Conservation (phyloP, 805 yeast genomes). For the Metschnikowia proteae region DNA sequence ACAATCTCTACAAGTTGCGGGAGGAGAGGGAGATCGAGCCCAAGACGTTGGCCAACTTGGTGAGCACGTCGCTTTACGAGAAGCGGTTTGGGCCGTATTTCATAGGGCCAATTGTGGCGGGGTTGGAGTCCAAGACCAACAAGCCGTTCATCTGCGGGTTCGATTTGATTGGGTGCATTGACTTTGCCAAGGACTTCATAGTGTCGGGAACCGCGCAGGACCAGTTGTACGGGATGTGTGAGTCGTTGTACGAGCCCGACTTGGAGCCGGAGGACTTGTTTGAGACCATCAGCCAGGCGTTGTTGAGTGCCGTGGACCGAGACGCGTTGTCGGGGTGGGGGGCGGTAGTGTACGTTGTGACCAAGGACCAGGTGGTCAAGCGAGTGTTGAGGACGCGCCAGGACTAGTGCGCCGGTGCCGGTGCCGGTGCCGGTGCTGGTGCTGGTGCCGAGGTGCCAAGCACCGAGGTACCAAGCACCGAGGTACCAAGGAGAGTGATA, state of each 20-base stretch:
- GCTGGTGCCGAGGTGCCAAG: too few relatives aligned
- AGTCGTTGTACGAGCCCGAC: constrained; percentile 88
- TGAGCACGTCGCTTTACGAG: constrained; percentile 85
- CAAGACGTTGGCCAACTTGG: constrained; percentile 85
- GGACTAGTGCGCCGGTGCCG: constrained; percentile 53
- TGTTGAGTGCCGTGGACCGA: constrained; percentile 92
- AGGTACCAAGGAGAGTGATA: too few relatives aligned
- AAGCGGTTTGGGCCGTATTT: constrained; percentile 95
- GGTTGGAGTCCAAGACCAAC: constrained; percentile 74
- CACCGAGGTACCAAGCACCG: too few relatives aligned
- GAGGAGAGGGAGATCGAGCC: constrained; percentile 95
- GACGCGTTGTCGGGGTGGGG: constrained; percentile 99
- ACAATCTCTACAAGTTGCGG: constrained; percentile 82
- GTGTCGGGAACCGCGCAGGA: constrained; percentile 97
- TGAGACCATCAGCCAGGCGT: constrained; percentile 91
- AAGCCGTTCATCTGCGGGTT: constrained; percentile 93
- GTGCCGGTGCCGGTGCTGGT: too few relatives aligned
- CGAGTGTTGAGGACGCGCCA: constrained; percentile 91
- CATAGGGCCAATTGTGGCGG: constrained; percentile 95
- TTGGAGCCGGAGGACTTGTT: constrained; percentile 92
- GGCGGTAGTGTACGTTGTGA: constrained; percentile 86
- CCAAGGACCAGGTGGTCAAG: constrained; percentile 87
- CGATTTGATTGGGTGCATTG: constrained; percentile 95
- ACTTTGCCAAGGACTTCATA: constrained; percentile 88
- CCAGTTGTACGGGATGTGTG: constrained; percentile 98